Evolutionary conservation across 2,329 filamentous ascomycete genomes (phyloP).

Genomic region (Epichloe hybrida): DNA sequence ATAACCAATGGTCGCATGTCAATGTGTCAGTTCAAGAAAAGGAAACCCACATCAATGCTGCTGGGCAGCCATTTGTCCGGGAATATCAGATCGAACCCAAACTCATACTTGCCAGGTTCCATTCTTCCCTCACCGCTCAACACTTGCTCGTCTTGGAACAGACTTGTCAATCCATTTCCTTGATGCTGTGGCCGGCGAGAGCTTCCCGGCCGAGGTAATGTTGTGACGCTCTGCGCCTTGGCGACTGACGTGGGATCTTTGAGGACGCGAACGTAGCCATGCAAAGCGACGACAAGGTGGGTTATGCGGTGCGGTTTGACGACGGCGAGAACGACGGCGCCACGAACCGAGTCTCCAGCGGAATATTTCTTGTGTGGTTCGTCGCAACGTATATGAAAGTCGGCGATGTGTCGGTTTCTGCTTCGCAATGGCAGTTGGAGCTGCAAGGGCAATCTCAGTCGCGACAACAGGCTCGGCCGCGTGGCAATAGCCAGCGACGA

Average conservation of each 20-base stretch:
- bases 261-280: slow-evolving; percentile 68
- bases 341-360: slow-evolving; percentile 61
- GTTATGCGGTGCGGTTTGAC: slow-evolving; percentile 65
- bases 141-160: slow-evolving; percentile 73
- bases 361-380: slow-evolving; percentile 67
- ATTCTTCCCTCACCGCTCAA: slow-evolving; percentile 67
- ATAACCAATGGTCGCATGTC: neutral
- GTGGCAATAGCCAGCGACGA: slow-evolving; percentile 11
- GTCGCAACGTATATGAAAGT: slow-evolving; percentile 65
- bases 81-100: slow-evolving; percentile 62
- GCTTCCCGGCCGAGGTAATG: slow-evolving; percentile 24
- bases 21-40: neutral
- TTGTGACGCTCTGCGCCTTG: slow-evolving; percentile 33
- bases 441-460: slow-evolving; percentile 30
- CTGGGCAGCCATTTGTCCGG: slow-evolving; percentile 62
- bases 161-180: slow-evolving; percentile 63
- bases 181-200: slow-evolving; percentile 42
- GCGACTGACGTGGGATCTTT: slow-evolving; percentile 50
- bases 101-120: slow-evolving; percentile 63
- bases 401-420: slow-evolving; percentile 51
- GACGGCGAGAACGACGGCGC: slow-evolving; percentile 58
- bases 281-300: slow-evolving; percentile 63
- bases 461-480: slow-evolving; percentile 33
- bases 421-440: slow-evolving; percentile 36
- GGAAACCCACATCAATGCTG: slow-evolving; percentile 72